Evolutionary conservation across 208 protist species (phyloP), one percentile per base, ranked within the genome.

Genomic region (Crithidia acanthocephali): DNA sequence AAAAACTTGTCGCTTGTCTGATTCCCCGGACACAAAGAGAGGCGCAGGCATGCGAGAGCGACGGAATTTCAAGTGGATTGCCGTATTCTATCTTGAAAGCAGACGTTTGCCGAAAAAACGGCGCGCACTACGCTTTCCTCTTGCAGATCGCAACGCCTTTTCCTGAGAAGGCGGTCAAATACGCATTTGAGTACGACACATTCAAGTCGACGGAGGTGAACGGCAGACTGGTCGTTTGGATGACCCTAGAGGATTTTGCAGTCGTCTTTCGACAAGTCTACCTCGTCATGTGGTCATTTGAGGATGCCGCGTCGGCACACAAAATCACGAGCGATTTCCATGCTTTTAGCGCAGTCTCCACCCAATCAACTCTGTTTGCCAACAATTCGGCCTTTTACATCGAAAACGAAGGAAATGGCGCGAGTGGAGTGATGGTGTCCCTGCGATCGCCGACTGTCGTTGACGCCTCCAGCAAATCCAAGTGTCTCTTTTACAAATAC

Each of bases 171-270:
- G 8, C 50, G 0, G 40, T 72, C 1, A 70, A 51, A 32, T 67
- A 57, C 27, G 52, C 51, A 0, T 68, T 67, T n/a, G 58, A 76
- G 55, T 25, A 68, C 61, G 62, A 56, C 3, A 18, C 50, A 23
- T 58, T 73, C n/a, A 40, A 71, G 27, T 53, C 56, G 6, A 52
- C 50, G 5, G 61, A 68, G 40, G 44, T 64, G 8, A 62, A 74
- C 22, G 64, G 75, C 23, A 68, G 76, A 52, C 28, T 71, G n/a
- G 79, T 91, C 79, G 81, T 78, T 40, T 91, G 88, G 85, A 76
- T 91, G 58, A 71, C 72, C 27, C 77, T 93, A n/a, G 79, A 88
- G 20, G 55, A 93, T 68, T 90, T 77, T 68, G 55, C 80, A 28
- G 83, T 76, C 23, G 44, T 80, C 23, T 91, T 93, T 69, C 79